Percentiles rank a stretch among this genome's conserved stretches.
Evolutionary conservation across 2,329 filamentous ascomycete species (phyloP).

Genomic region (Arthroderma sp.): DNA sequence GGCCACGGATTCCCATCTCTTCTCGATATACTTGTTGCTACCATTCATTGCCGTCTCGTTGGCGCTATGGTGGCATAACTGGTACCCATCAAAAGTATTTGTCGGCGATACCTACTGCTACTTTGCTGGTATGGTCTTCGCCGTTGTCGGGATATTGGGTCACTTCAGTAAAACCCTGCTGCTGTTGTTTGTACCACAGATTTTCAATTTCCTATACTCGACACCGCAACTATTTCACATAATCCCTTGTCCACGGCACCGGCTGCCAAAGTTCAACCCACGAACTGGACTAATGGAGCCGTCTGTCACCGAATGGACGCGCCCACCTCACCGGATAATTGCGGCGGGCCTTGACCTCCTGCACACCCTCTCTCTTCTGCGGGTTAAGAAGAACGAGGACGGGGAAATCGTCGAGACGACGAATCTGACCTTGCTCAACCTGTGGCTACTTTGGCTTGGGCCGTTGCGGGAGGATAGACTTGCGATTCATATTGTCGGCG

Average conservation of each 20-base stretch:
- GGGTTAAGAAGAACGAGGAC: constrained; percentile 53
- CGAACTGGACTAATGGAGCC: constrained; percentile 75
- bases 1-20: constrained; percentile 87
- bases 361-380: constrained; percentile 54
- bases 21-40: constrained; percentile 86
- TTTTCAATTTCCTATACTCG: constrained; percentile 94
- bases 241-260: constrained; percentile 83
- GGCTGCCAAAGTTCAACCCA: constrained; percentile 78
- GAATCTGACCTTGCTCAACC: constrained; percentile 86
- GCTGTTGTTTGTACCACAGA: constrained; percentile 80
- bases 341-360: constrained; percentile 55
- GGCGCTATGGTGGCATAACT: constrained; percentile 81
- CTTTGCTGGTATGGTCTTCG: constrained; percentile 98
- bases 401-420: constrained; percentile 66
- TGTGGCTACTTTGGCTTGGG: constrained; percentile 93
- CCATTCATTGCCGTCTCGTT: constrained; percentile 88
- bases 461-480: constrained; percentile 78
- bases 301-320: constrained; percentile 65
- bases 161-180: constrained; percentile 97
- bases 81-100: constrained; percentile 90
- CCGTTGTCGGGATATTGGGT: constrained; percentile 87
- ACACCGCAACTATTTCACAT: constrained; percentile 81
- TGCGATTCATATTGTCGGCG: constrained; percentile 62
- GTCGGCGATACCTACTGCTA: constrained; percentile 99
- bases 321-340: constrained; percentile 56